Evolutionary conservation across 1,284 basidiomycete species (phyloP).

Genomic region (Microbotryomycetes sp.): DNA sequence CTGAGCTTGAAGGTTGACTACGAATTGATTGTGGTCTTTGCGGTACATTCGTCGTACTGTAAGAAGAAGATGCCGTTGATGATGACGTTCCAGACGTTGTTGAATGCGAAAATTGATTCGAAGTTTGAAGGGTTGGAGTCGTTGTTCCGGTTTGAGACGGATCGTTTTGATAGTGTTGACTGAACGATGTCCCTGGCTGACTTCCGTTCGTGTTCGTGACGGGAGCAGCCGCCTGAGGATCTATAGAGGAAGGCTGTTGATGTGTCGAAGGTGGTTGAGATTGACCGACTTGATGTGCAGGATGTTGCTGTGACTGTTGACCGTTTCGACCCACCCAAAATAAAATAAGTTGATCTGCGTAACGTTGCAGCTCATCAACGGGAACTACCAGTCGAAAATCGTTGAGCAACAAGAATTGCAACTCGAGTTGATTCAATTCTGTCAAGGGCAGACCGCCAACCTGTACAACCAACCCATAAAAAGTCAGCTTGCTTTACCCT

Average conservation of each 20-base stretch:
- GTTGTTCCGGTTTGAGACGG: background rate
- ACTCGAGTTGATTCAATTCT: slow-evolving; percentile 92
- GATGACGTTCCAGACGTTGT: background rate
- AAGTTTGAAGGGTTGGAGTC: background rate
- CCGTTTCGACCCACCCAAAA: slow-evolving; percentile 43
- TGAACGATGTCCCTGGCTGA: background rate
- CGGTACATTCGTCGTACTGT: background rate
- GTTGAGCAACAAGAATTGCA: slow-evolving; percentile 93
- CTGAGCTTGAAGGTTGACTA: slow-evolving; percentile 13
- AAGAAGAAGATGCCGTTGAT: background rate
- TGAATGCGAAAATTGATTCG: background rate
- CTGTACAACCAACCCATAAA: too few relatives aligned
- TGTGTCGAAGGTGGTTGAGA: background rate
- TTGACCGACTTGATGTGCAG: background rate
- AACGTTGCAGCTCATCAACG: slow-evolving; percentile 85
- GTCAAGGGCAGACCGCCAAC: slow-evolving; percentile 89
- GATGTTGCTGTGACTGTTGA: slow-evolving; percentile 1
- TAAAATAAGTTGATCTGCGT: slow-evolving; percentile 76
- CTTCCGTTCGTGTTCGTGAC: background rate
- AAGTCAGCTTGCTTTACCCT: too few relatives aligned
- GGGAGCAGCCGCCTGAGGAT: background rate
- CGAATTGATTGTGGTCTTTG: slow-evolving; percentile 9
- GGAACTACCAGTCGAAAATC: slow-evolving; percentile 88
- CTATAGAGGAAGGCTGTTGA: background rate
- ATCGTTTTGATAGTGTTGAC: background rate